A percentile compares a stretch with the other conserved stretches of the same genome.
These are phyloP conservation scores for Dipteronia sinensis DNA, from an alignment of 345 rosid genomes.

Conservation along the genomic window DNA sequence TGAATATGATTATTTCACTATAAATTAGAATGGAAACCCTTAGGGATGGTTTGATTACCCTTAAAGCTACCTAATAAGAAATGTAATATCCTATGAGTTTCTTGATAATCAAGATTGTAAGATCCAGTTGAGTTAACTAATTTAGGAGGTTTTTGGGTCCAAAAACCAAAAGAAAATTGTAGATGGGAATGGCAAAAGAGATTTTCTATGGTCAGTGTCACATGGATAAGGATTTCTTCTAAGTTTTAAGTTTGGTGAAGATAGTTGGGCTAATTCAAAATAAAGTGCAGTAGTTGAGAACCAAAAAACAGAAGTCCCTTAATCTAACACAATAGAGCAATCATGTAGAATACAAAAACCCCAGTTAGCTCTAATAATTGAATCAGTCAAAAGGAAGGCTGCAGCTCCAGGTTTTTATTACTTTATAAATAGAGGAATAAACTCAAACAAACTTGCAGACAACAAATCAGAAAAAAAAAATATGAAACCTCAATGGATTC, in stretches of 20 bases:
- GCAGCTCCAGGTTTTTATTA: not conserved
- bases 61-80: not conserved
- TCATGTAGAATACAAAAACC: not conserved
- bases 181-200: not conserved
- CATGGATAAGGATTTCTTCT: not conserved
- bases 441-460: not conserved
- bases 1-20: not conserved
- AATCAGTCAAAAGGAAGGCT: not conserved
- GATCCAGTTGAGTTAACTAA: not conserved
- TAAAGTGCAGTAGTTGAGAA: not conserved
- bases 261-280: not conserved
- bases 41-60: not conserved
- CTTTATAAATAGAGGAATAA: not conserved
- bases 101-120: not conserved
- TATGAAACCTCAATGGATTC: not conserved
- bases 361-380: not conserved
- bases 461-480: not conserved
- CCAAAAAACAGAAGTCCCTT: not conserved
- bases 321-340: not conserved
- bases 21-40: not conserved
- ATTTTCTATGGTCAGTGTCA: not conserved
- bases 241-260: not conserved
- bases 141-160: not conserved
- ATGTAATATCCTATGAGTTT: not conserved
- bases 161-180: too few relatives aligned